Evolutionary conservation across 768 basidiomycete genomes (phyloP).

Genomic region (Cystofilobasidium macerans): DNA sequence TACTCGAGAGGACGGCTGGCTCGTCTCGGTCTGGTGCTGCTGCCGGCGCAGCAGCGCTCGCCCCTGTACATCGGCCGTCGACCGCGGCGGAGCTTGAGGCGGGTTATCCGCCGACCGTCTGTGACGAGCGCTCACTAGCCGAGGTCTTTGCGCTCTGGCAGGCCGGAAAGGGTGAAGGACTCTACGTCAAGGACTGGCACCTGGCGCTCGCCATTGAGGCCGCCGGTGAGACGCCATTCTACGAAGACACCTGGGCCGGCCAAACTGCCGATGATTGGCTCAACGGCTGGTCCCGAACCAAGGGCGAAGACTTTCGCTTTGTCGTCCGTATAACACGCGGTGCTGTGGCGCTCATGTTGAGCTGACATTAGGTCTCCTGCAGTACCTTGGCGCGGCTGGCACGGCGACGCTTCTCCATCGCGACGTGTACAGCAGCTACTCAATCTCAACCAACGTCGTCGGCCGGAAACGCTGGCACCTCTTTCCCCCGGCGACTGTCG

Average conservation of each 20-base stretch:
- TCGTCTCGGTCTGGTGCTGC: slow-evolving; percentile 20
- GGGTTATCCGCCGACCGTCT: slow-evolving; percentile 24
- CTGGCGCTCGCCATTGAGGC: slow-evolving; percentile 31
- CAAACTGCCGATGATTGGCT: slow-evolving; percentile 32
- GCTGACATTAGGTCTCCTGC: too few relatives aligned
- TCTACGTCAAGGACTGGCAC: slow-evolving; percentile 41
- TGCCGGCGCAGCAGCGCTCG: not conserved
- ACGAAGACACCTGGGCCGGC: slow-evolving; percentile 31
- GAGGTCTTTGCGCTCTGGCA: slow-evolving; percentile 37
- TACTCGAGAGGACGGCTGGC: not conserved
- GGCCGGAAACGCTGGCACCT: slow-evolving; percentile 39
- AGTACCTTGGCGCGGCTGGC: slow-evolving; percentile 35
- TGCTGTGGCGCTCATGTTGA: not conserved
- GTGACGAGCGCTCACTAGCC: slow-evolving; percentile 30
- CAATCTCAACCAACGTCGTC: slow-evolving; percentile 38
- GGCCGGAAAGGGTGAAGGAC: slow-evolving; percentile 24
- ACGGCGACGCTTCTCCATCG: slow-evolving; percentile 38
- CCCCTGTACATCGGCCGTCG: slow-evolving; percentile 15
- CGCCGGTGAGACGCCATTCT: slow-evolving; percentile 31
- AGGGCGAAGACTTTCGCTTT: slow-evolving; percentile 8
- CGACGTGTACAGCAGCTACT: slow-evolving; percentile 38
- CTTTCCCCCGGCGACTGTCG: slow-evolving; percentile 31
- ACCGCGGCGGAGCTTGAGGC: not conserved
- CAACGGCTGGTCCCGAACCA: slow-evolving; percentile 1
- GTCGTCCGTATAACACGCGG: not conserved